A percentile compares a stretch with the other conserved stretches of the same genome.
Conservation (phyloP, 1,284 basidiomycete species). For the Trichosporon inkin region DNA sequence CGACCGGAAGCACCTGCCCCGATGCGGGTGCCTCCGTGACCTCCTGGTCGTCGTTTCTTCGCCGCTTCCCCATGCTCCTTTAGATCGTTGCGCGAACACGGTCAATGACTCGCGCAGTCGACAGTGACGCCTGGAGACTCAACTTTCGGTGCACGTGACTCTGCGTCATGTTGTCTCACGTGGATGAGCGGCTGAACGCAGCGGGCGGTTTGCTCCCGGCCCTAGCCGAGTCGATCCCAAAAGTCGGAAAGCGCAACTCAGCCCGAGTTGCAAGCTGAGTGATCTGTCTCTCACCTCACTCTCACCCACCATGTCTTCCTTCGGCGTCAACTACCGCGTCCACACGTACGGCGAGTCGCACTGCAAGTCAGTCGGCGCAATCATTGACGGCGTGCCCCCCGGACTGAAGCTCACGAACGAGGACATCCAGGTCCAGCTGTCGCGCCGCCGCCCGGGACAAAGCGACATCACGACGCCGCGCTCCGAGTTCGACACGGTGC, state of each 20-base stretch:
- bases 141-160: neutral
- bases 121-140: neutral
- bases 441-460: slow-evolving; percentile 88
- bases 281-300: neutral
- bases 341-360: slow-evolving; percentile 98
- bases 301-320: slow-evolving; percentile 72
- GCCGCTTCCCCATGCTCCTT: neutral
- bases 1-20: slow-evolving; percentile 36
- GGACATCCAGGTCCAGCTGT: slow-evolving; percentile 90
- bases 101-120: no score
- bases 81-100: neutral
- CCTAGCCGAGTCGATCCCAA: slow-evolving; percentile 4
- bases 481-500: slow-evolving; percentile 93
- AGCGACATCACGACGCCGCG: slow-evolving; percentile 94
- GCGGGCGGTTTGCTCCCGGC: neutral
- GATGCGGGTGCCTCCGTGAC: slow-evolving; percentile 4
- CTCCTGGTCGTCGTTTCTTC: slow-evolving; percentile 12
- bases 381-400: slow-evolving; percentile 95
- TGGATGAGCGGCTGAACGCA: neutral
- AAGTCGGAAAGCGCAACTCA: neutral
- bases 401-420: slow-evolving; percentile 73
- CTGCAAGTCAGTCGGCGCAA: slow-evolving; percentile 93
- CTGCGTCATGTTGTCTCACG: no score
- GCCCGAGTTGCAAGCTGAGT: slow-evolving; percentile 2
- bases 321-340: slow-evolving; percentile 83